phyloP scores from a whole-genome alignment of 2,329 filamentous ascomycete species.

The Aaosphaeria pasadenensis region DNA sequence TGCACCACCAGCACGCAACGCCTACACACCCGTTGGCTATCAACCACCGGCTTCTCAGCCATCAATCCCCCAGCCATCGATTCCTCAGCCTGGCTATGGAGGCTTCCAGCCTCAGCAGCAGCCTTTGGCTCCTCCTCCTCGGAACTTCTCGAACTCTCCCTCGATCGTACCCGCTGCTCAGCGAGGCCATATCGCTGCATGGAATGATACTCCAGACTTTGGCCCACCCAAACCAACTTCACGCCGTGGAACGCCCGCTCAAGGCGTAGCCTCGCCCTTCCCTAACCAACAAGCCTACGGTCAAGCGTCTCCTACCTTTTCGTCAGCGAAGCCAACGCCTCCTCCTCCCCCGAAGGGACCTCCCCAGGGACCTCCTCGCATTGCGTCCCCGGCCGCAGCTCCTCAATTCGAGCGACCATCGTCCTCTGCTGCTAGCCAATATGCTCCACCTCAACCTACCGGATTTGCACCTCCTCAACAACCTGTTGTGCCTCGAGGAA shows the following conservation, averaged over 20 bases:
- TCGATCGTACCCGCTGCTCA: conserved; percentile 65
- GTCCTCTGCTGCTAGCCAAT: conserved; percentile 58
- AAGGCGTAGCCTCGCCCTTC: conserved; percentile 70
- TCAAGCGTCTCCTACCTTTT: conserved; percentile 49
- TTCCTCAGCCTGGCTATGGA: conserved; percentile 40
- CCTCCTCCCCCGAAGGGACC: conserved; percentile 80
- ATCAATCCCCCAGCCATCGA: conserved; percentile 32
- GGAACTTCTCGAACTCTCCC: conserved; percentile 65
- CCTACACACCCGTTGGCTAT: conserved; percentile 53
- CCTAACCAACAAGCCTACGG: conserved; percentile 56
- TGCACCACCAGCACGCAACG: conserved; percentile 31
- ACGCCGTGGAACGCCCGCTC: conserved; percentile 70
- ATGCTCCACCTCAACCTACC: conserved; percentile 55
- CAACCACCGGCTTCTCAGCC: conserved; percentile 38
- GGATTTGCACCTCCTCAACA: conserved; percentile 47
- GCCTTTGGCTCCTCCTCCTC: conserved; percentile 58
- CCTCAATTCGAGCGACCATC: conserved; percentile 59
- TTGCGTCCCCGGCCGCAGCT: conserved; percentile 60
- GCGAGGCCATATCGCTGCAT: conserved; percentile 71
- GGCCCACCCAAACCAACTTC: conserved; percentile 63
- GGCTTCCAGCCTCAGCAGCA: conserved; percentile 43
- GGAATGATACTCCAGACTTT: conserved; percentile 94
- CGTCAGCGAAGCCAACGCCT: conserved; percentile 61
- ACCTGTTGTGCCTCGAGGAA: conserved; percentile 66
- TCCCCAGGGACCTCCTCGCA: conserved; percentile 42